Evolutionary conservation across 2,329 filamentous ascomycete species (phyloP).

Genomic region (Phialophora expanda): DNA sequence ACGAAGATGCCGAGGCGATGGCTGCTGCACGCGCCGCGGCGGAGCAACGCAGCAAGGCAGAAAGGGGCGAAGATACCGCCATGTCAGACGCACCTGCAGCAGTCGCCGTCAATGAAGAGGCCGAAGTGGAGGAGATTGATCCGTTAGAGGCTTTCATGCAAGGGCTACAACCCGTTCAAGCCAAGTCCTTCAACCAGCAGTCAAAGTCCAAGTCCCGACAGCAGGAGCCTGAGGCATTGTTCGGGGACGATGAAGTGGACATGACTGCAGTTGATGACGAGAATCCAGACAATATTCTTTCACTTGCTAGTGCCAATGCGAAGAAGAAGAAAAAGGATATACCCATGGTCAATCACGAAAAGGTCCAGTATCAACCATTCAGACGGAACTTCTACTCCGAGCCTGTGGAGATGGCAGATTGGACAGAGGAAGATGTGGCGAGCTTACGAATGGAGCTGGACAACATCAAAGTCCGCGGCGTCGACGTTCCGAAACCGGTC

Average conservation of each 20-base stretch:
- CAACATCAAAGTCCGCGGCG: constrained; percentile 89
- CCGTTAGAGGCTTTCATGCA: constrained; percentile 98
- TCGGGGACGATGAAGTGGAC: constrained; percentile 76
- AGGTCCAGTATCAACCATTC: constrained; percentile 82
- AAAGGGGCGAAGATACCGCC: constrained; percentile 42
- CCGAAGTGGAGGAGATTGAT: constrained; percentile 76
- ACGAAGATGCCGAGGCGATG: constrained; percentile 85
- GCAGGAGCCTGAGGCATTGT: constrained; percentile 81
- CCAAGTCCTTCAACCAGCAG: constrained; percentile 41
- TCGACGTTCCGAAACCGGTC: constrained; percentile 89
- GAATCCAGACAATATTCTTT: constrained; percentile 67
- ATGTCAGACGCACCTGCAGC: constrained; percentile 50
- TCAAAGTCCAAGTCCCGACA: constrained; percentile 56
- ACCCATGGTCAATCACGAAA: constrained; percentile 83
- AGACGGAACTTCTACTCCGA: constrained; percentile 96
- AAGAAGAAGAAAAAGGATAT: constrained; percentile 89
- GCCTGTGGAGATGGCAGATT: constrained; percentile 77
- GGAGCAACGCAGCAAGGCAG: constrained; percentile 68
- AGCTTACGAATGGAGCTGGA: constrained; percentile 86
- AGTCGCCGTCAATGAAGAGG: constrained; percentile 51
- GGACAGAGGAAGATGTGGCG: constrained; percentile 83
- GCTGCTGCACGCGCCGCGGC: constrained; percentile 84
- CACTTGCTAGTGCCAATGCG: constrained; percentile 52
- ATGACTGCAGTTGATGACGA: constrained; percentile 66
- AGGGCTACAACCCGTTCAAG: constrained; percentile 60